Percentiles rank a stretch among this genome's conserved stretches.
phyloP scores from a whole-genome alignment of 2,329 filamentous ascomycete species.

The Intubia oerlemansii region DNA sequence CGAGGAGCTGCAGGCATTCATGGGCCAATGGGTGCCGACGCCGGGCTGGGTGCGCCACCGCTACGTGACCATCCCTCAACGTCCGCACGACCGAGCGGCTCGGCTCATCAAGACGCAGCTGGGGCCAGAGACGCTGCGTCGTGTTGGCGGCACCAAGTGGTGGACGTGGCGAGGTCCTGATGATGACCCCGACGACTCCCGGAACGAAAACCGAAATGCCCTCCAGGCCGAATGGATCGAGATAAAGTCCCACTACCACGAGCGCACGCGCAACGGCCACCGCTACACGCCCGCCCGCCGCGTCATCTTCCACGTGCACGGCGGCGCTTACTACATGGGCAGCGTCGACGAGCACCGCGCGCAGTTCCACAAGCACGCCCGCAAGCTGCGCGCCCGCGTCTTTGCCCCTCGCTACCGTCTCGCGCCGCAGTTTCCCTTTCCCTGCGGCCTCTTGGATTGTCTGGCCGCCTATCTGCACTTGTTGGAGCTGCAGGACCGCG shows the following conservation, averaged over 20 bases:
- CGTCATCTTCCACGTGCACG: slow-evolving; percentile 86
- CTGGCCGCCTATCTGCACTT: slow-evolving; percentile 74
- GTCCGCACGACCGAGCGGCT: slow-evolving; percentile 45
- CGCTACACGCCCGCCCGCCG: slow-evolving; percentile 17
- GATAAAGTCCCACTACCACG: slow-evolving; percentile 65
- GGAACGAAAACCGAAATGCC: too few species aligned
- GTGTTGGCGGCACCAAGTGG: slow-evolving; percentile 67
- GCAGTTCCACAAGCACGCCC: slow-evolving; percentile 86
- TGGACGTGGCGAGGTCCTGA: slow-evolving; percentile 67
- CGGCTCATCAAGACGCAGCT: slow-evolving; percentile 48
- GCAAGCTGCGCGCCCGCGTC: slow-evolving; percentile 78
- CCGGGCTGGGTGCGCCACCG: slow-evolving; percentile 75
- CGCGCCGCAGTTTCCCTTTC: slow-evolving; percentile 86
- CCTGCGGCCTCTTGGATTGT: slow-evolving; percentile 79
- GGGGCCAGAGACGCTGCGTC: slow-evolving; percentile 51
- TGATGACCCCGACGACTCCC: too few species aligned
- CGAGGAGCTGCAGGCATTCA: slow-evolving; percentile 85
- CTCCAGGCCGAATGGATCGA: slow-evolving; percentile 88
- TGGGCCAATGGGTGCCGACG: slow-evolving; percentile 73
- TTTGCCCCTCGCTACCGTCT: slow-evolving; percentile 76
- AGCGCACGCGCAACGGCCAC: slow-evolving; percentile 41
- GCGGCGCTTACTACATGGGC: slow-evolving; percentile 88
- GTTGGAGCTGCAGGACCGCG: slow-evolving; percentile 38
- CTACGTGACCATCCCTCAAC: slow-evolving; percentile 39
- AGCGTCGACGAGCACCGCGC: slow-evolving; percentile 95